A percentile compares a stretch with the other conserved stretches of the same genome.
Evolutionary conservation across 176 grass and related monocot species (phyloP).

Genomic region (Musa schizocarpa): DNA sequence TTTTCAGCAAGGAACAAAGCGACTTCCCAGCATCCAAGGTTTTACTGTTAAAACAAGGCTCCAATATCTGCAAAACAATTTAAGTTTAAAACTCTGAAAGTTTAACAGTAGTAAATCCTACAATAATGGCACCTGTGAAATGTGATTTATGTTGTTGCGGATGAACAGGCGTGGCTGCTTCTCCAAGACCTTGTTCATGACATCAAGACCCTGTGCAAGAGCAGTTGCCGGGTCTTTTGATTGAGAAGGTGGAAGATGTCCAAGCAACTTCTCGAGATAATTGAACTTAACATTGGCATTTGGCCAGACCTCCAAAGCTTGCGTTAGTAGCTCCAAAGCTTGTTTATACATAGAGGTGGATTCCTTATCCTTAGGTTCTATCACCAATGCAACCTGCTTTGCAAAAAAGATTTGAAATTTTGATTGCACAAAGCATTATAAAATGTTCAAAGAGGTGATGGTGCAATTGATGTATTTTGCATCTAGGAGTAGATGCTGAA

Average conservation of each 20-base stretch:
- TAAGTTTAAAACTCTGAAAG: not conserved
- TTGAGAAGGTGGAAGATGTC: constrained; percentile 71
- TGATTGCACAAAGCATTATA: not conserved
- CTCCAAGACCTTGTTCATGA: constrained; percentile 99
- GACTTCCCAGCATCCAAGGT: constrained; percentile 94
- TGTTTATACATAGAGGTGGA: constrained; percentile 92
- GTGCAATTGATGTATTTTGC: too few relatives aligned
- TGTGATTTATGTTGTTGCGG: constrained; percentile 96
- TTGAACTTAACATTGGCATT: constrained; percentile 99
- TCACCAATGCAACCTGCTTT: constrained; percentile 79
- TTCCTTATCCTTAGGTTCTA: constrained; percentile 96
- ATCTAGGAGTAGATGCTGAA: not conserved
- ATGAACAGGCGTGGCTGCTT: constrained; percentile 97
- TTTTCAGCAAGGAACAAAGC: constrained; percentile 88
- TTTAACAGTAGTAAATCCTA: not conserved
- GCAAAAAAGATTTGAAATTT: constrained; percentile 8
- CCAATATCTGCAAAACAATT: constrained; percentile 54
- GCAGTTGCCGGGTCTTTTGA: constrained; percentile 94
- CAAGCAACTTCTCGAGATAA: constrained; percentile 93
- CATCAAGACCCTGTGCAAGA: constrained; percentile 96
- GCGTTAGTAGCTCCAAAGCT: constrained; percentile 83
- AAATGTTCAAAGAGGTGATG: not conserved
- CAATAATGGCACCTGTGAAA: constrained; percentile 63
- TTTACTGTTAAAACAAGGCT: constrained; percentile 92
- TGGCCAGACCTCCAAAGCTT: constrained; percentile 96